Evolutionary conservation across 306 rosid genomes (phyloP), one percentile per base, ranked within the genome.

Genomic region (Mucuna pruriens): DNA sequence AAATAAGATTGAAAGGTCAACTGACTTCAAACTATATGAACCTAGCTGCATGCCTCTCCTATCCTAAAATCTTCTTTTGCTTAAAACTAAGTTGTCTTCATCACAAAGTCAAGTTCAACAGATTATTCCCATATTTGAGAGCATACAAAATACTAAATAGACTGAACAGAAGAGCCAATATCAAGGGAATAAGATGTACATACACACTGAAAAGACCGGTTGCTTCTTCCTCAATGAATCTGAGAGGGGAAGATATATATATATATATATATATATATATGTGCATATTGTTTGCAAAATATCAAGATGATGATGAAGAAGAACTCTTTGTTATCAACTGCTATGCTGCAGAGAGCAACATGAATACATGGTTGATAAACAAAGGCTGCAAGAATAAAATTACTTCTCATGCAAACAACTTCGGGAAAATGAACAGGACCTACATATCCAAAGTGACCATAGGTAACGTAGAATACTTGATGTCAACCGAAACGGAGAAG

Each of bases 41-140:
- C 85, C 97, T 92, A 69, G 92, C 98, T 45, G 94, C 92, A 85
- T 94, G 98, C 87, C 98, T 90, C 88, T 94, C 98, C 92, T 95
- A 97, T 82, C 98, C 85, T 85, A 95, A 84, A 85, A 91, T 52
- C 91, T 95, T 92, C 97, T 92, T 95, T 90, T 95, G 98, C 91
- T 92, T 95, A 87, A 92, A 95, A 51, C 98, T 97, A 75, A 92
- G 95, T 83, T 92, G 98, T 83, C 97, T 92, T 90, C 86, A 76
- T 63, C 34, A 84, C 29, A 76, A 74, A 85, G 74, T 66, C 81
- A 74, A 51, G 69, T 17, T 61, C 77, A 75, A 73, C 15, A 87
- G 15, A 70, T 54, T 25, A 44, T 34, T 62, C 31, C 29, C 45
- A 10, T 73, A 12, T 39, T 55, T 61, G 20, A 81, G 77, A 61